Evolutionary conservation across 352 stramenopile genomes (phyloP).

Genomic region (Phytophthora europaea): DNA sequence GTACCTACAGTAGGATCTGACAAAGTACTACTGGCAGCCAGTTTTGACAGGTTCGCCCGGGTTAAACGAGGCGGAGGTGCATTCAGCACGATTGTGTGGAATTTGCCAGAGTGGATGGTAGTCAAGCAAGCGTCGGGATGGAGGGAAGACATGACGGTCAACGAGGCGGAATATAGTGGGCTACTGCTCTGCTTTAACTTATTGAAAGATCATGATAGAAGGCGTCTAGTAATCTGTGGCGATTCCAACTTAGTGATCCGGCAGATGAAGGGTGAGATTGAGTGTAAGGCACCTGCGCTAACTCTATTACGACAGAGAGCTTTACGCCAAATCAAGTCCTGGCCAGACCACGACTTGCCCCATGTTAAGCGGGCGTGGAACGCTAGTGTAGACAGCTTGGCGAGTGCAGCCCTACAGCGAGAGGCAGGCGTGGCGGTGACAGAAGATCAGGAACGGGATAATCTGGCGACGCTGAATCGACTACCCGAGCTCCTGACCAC

Average conservation of each 20-base stretch:
- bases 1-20: neutral
- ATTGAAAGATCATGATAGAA: neutral
- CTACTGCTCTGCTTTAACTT: neutral
- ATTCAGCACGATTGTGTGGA: conserved; percentile 25
- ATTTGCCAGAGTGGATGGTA: conserved; percentile 18
- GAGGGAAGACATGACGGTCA: conserved; percentile 12
- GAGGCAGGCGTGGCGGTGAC: neutral
- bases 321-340: neutral
- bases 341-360: neutral
- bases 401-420: neutral
- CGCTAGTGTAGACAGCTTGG: neutral
- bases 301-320: neutral
- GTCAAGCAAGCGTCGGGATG: neutral
- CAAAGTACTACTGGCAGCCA: conserved; percentile 9
- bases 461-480: conserved; percentile 10
- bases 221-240: neutral
- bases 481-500: no score
- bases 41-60: conserved; percentile 30
- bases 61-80: conserved; percentile 9
- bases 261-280: conserved; percentile 5
- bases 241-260: conserved; percentile 13
- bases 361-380: conserved; percentile 15
- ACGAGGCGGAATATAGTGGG: conserved; percentile 33
- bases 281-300: neutral
- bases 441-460: neutral